Base-by-base conservation (phyloP, 2,329 filamentous ascomycete genomes). In the Leptographium galeiforme region DNA sequence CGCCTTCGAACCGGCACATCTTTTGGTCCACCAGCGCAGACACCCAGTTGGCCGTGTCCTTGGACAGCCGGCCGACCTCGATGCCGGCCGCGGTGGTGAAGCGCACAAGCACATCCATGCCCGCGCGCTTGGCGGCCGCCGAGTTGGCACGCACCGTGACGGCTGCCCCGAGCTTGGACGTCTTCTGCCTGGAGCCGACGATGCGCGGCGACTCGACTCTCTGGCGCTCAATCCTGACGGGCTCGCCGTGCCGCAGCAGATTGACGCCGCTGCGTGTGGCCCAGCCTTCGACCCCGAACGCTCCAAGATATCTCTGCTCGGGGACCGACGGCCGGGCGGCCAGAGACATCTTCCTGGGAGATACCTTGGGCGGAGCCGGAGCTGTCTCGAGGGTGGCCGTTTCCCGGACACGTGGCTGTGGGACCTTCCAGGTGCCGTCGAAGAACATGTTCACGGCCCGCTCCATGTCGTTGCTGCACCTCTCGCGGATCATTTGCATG, bases 231-330 rank as follows among this genome's bases (percentile, higher is more conserved):
- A 98, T 95, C 50, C 77, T 82, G 55, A 98, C 81, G n/a, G 70
- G 61, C 59, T 97, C 91, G 16, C 87, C 89, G 62, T 95, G 86
- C 59, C 82, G 85, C 32, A 98, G 64, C 7, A 96, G 65, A 40
- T 79, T 80, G 4, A 70, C 71, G 0, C 91, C 91, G 65, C 89
- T 96, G 61, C 84, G 81, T 4, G 91, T 97, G 7, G 88, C 84
- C 93, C 93, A 98, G 6, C 84, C 93, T 52, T 85, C 88, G 6
- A 87, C 89, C 10, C 93, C 93, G 67, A 97, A 93, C 0, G 89
- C 88, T 18, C 93, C 93, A 56, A 97, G 79, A 62, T 97, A 98
- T 62, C 93, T 70, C 38, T 63, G 66, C 3, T 65, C 62, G 0
- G 73, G 70, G 53, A 71, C 68, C 6, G 56, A 61, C 30, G 36